These are phyloP conservation scores for Bretschneidera sinensis DNA, from an alignment of 345 rosid species.

Conservation along the genomic window DNA sequence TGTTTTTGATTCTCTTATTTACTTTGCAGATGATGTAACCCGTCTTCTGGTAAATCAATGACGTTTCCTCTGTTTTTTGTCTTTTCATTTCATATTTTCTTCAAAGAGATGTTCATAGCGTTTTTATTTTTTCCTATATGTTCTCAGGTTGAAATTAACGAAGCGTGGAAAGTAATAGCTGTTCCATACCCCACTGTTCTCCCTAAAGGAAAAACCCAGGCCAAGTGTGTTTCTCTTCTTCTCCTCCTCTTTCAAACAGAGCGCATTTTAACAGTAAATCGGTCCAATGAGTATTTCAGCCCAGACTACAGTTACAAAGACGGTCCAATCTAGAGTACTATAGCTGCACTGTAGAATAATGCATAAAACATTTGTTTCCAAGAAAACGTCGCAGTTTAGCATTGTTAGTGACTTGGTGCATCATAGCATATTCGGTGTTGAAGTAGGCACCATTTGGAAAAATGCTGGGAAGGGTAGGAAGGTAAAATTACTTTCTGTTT, in stretches of 20 bases:
- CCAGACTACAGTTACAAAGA: conserved; percentile 42
- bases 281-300: not conserved
- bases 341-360: no score
- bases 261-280: no score
- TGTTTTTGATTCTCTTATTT: not conserved
- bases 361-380: no score
- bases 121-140: not conserved
- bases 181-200: conserved; percentile 56
- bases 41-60: conserved; percentile 59
- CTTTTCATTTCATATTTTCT: not conserved
- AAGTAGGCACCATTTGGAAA: no score
- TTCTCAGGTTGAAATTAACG: conserved; percentile 66
- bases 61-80: not conserved
- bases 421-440: no score
- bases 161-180: conserved; percentile 71
- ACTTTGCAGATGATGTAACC: conserved; percentile 64
- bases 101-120: conserved; percentile 1
- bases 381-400: no score
- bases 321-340: no score
- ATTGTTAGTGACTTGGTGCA: no score
- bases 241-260: not conserved
- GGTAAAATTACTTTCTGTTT: no score
- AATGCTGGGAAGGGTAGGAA: conserved; percentile 6
- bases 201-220: conserved; percentile 67
- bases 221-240: conserved; percentile 36